Percentiles rank a stretch among this genome's conserved stretches.
Evolutionary conservation across 139 green algal genomes (phyloP).

Genomic region (Chlamydomonas sphaeroides): DNA sequence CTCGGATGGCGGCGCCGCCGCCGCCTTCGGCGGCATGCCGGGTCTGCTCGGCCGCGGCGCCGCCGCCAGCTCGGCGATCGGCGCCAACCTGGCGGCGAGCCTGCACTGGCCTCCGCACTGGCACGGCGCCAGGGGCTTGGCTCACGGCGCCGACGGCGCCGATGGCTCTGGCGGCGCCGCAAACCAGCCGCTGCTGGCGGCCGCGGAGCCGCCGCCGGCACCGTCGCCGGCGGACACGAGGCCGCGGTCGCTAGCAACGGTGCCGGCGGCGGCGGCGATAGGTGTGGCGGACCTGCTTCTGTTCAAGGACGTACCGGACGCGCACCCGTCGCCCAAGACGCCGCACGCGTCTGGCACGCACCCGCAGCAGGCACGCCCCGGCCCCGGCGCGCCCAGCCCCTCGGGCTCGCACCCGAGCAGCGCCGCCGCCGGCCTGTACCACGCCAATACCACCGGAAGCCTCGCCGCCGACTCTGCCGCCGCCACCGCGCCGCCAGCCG

Average conservation of each 20-base stretch:
- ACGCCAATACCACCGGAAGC: neutral
- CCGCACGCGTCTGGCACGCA: neutral
- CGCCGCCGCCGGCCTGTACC: neutral
- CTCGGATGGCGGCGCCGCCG: neutral
- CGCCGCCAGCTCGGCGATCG: neutral
- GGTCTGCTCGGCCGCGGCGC: neutral
- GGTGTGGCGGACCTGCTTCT: conserved; percentile 15
- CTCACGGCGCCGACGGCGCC: neutral
- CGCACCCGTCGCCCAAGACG: neutral
- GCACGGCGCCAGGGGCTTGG: neutral
- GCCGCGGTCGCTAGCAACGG: neutral
- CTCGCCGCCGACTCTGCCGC: neutral
- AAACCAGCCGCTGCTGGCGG: neutral
- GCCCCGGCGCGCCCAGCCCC: too few relatives aligned
- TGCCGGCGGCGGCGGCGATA: neutral
- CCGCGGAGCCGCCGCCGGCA: neutral
- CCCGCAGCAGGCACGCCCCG: neutral
- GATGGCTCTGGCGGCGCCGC: neutral
- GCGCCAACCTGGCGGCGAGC: neutral
- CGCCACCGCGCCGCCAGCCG: too few relatives aligned
- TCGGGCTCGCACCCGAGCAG: neutral
- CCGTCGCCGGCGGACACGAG: neutral
- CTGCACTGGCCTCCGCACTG: conserved; percentile 14
- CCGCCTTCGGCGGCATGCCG: neutral
- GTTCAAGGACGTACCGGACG: neutral